phyloP scores from a whole-genome alignment of 2,329 filamentous ascomycete genomes.

The Botrytis fragariae region DNA sequence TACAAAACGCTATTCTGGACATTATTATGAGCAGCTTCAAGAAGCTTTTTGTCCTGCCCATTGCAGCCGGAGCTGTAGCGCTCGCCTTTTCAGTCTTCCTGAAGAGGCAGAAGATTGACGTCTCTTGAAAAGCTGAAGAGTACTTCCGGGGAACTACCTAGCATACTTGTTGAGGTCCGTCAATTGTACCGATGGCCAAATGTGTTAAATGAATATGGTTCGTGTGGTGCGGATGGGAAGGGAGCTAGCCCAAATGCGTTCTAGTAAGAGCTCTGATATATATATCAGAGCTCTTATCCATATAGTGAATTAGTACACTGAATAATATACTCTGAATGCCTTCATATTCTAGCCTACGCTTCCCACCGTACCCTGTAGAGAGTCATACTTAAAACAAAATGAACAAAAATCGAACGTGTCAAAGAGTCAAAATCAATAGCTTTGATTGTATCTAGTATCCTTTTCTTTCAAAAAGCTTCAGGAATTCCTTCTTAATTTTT shows the following conservation, averaged over 20 bases:
- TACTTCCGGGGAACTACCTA: background rate
- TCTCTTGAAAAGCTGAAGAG: background rate
- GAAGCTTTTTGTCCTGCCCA: slow-evolving; percentile 33
- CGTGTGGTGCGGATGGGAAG: too few relatives aligned
- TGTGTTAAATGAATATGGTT: too few relatives aligned
- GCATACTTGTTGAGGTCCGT: background rate
- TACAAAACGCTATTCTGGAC: slow-evolving; percentile 27
- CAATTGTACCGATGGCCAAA: background rate
- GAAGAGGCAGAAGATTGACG: slow-evolving; percentile 29
- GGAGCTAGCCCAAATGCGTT: too few relatives aligned
- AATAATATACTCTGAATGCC: too few relatives aligned
- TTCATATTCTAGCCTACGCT: too few relatives aligned
- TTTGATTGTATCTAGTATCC: too few relatives aligned
- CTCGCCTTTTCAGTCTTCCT: slow-evolving; percentile 31
- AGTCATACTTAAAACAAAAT: too few relatives aligned
- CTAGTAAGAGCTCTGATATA: too few relatives aligned
- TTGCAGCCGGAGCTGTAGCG: slow-evolving; percentile 33
- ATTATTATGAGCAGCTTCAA: slow-evolving; percentile 35
- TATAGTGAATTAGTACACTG: too few relatives aligned
- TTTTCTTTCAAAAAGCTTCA: background rate
- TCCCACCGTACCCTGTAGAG: too few relatives aligned
- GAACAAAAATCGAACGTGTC: background rate
- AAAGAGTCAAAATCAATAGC: background rate
- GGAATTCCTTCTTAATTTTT: background rate
- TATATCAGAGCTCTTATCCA: too few relatives aligned